Conservation (phyloP, 345 rosid species). For the Brassica nigra region DNA sequence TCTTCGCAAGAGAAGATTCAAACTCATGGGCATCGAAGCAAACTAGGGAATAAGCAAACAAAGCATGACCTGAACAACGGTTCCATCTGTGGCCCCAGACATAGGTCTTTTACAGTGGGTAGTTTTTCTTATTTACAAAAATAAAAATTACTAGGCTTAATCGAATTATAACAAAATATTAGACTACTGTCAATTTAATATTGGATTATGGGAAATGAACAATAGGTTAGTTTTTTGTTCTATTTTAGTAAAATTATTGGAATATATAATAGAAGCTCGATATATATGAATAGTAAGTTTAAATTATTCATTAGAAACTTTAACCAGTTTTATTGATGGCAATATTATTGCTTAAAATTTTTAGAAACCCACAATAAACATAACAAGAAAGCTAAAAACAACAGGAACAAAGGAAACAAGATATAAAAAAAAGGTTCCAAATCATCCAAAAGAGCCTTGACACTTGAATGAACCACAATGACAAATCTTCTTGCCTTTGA, state of each 20-base stretch:
- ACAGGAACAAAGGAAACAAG: not conserved
- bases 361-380: not conserved
- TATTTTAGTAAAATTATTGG: not conserved
- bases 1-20: too few species aligned
- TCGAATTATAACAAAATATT: not conserved
- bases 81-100: conserved; percentile 45
- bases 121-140: not conserved
- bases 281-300: not conserved
- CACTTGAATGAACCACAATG: conserved; percentile 59
- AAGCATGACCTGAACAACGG: conserved; percentile 40
- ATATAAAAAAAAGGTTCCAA: not conserved
- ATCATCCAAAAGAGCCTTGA: conserved; percentile 46
- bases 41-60: conserved; percentile 9
- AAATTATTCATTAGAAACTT: not conserved
- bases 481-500: conserved; percentile 47
- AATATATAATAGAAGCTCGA: too few species aligned
- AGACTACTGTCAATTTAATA: not conserved
- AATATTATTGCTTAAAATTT: not conserved
- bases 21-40: conserved; percentile 53
- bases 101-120: conserved; percentile 48
- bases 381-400: not conserved
- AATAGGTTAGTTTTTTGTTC: not conserved
- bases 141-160: not conserved
- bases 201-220: not conserved
- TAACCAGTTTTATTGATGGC: not conserved